Evolutionary conservation across 495 filamentous ascomycete species (phyloP).

Genomic region (Tuber melanosporum): DNA sequence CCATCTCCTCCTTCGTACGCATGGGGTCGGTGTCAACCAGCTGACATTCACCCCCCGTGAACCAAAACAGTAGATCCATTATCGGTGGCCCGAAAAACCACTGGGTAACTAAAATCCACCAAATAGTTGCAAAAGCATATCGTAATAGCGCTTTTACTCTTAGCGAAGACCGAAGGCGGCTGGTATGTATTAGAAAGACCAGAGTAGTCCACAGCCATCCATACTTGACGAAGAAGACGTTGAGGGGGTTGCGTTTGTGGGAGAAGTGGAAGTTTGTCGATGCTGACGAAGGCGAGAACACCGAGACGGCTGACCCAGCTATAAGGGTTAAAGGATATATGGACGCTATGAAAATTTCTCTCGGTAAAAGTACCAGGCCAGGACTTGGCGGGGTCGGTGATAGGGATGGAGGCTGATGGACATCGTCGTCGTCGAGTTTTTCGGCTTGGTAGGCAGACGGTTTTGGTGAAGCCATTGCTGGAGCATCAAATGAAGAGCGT

Average conservation of each 20-base stretch:
- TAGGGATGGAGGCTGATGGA: conserved; percentile 3
- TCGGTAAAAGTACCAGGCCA: conserved; percentile 45
- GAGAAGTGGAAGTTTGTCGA: conserved; percentile 74
- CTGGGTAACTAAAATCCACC: conserved; percentile 79
- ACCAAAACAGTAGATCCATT: conserved; percentile 74
- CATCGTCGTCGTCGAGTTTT: conserved; percentile 6
- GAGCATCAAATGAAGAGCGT: background rate
- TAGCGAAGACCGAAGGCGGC: conserved; percentile 37
- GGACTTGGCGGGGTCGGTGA: background rate
- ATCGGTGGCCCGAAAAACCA: conserved; percentile 91
- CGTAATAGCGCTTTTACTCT: conserved; percentile 53
- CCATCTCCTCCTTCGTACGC: conserved; percentile 40
- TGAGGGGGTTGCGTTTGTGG: conserved; percentile 83
- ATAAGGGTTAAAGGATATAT: conserved; percentile 72
- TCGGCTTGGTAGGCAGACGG: conserved; percentile 11
- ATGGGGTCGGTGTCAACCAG: conserved; percentile 42
- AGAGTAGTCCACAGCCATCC: conserved; percentile 86
- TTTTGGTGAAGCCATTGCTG: conserved; percentile 21
- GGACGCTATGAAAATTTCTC: conserved; percentile 55
- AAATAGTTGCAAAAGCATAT: conserved; percentile 63
- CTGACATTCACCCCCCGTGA: conserved; percentile 78
- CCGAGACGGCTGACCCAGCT: conserved; percentile 71
- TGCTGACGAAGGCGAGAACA: conserved; percentile 64
- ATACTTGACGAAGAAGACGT: conserved; percentile 83
- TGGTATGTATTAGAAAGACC: conserved; percentile 52